A percentile compares a stretch with the other conserved stretches of the same genome.
phyloP scores from a whole-genome alignment of 2,329 filamentous ascomycete genomes.

The Chaetothyriales sp. region DNA sequence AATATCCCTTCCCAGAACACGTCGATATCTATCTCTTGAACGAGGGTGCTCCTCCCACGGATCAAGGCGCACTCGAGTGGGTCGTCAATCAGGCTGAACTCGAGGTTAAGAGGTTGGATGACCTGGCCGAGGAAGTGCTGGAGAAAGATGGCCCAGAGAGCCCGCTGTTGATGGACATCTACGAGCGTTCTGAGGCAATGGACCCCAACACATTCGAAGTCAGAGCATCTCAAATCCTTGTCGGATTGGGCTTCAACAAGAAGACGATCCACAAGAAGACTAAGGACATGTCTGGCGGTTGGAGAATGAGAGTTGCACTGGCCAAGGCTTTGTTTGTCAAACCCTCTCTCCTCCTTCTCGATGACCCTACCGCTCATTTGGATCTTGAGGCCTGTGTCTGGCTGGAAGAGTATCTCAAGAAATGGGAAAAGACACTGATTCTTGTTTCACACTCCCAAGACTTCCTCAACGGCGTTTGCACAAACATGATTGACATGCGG shows the following conservation, averaged over 20 bases:
- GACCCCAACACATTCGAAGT: constrained; percentile 94
- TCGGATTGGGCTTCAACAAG: constrained; percentile 99
- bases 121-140: constrained; percentile 72
- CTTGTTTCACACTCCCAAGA: constrained; percentile 97
- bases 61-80: constrained; percentile 89
- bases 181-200: constrained; percentile 99
- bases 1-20: constrained; percentile 90
- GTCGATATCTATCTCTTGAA: constrained; percentile 97
- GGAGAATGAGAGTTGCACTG: constrained; percentile 98
- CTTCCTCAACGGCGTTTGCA: constrained; percentile 97
- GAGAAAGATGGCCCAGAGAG: constrained; percentile 87
- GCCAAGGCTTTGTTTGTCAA: constrained; percentile 97
- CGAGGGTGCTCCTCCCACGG: constrained; percentile 79
- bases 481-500: constrained; percentile 98
- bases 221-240: constrained; percentile 88
- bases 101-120: constrained; percentile 81
- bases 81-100: constrained; percentile 87
- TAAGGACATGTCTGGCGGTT: constrained; percentile 99
- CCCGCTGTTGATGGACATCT: constrained; percentile 79
- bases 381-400: constrained; percentile 98
- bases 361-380: constrained; percentile 97
- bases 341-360: constrained; percentile 84
- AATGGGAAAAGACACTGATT: constrained; percentile 94
- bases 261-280: constrained; percentile 96
- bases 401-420: constrained; percentile 98